Percentiles rank a stretch among this genome's conserved stretches.
phyloP scores from a whole-genome alignment of 495 filamentous ascomycete species.

The Pyronema domesticum region DNA sequence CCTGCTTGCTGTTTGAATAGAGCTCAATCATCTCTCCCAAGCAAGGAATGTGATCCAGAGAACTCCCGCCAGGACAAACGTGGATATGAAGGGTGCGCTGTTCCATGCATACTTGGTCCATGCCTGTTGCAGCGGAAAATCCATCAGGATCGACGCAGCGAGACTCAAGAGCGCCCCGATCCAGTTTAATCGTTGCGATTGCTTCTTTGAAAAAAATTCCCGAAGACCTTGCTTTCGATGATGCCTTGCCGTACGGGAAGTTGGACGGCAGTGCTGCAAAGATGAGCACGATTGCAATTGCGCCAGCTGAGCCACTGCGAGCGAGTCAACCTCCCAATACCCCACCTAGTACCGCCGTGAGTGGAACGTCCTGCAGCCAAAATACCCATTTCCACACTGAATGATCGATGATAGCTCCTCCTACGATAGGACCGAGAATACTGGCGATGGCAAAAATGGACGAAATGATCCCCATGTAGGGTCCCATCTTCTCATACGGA shows the following conservation, averaged over 20 bases:
- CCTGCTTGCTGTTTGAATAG: background rate
- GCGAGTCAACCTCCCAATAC: background rate
- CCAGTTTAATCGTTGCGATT: constrained; percentile 33
- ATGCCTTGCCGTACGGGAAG: background rate
- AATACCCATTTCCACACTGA: constrained; percentile 6
- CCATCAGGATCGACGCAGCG: constrained; percentile 35
- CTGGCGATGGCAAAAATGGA: constrained; percentile 31
- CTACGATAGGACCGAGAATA: constrained; percentile 30
- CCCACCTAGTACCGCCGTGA: background rate
- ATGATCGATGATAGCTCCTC: constrained; percentile 26
- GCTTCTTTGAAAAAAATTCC: background rate
- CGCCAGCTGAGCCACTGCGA: background rate
- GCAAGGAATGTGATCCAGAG: constrained; percentile 32
- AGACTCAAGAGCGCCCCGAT: constrained; percentile 39
- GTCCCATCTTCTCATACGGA: constrained; percentile 30
- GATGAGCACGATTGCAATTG: background rate
- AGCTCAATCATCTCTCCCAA: constrained; percentile 27
- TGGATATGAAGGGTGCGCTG: constrained; percentile 29
- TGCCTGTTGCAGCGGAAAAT: constrained; percentile 41
- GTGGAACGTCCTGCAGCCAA: background rate
- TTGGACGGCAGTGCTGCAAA: background rate
- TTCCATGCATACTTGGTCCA: constrained; percentile 33
- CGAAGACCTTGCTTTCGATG: background rate
- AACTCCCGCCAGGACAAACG: constrained; percentile 28
- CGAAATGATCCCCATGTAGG: constrained; percentile 32